These are phyloP conservation scores for Fusarium sulawesiense DNA, from an alignment of 2,329 filamentous ascomycete species.

Conservation along the genomic window DNA sequence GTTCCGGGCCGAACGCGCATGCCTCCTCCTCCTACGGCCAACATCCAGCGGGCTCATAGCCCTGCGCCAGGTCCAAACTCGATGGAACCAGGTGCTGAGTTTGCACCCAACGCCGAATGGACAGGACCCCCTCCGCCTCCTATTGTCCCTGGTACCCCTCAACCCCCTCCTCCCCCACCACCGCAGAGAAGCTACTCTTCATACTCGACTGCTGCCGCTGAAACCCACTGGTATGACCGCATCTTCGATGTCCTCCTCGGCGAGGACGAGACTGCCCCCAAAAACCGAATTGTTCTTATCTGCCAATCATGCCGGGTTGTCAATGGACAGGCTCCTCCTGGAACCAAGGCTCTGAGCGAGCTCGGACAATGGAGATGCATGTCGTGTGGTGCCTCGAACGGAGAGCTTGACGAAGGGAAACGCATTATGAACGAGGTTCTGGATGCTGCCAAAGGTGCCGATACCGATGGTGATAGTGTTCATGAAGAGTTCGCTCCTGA, in stretches of 20 bases:
- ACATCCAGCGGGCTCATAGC: constrained; percentile 62
- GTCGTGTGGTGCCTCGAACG: constrained; percentile 84
- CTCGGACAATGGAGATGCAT: constrained; percentile 90
- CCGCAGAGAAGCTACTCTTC: constrained; percentile 28
- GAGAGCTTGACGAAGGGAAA: constrained; percentile 79
- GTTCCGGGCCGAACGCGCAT: constrained; percentile 58
- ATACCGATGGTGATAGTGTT: constrained; percentile 25
- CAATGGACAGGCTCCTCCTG: constrained; percentile 95
- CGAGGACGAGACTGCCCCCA: constrained; percentile 92
- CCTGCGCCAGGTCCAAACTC: constrained; percentile 47
- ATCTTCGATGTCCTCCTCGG: constrained; percentile 92
- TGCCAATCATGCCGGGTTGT: constrained; percentile 86
- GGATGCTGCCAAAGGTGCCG: constrained; percentile 40
- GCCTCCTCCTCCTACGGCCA: constrained; percentile 71
- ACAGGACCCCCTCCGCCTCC: constrained; percentile 53
- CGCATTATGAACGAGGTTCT: constrained; percentile 77
- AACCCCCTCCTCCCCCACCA: constrained; percentile 26
- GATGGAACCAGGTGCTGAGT: constrained; percentile 67
- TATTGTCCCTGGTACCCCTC: constrained; percentile 50
- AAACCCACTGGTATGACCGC: constrained; percentile 90
- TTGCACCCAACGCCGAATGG: constrained; percentile 75
- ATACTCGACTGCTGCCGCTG: constrained; percentile 45
- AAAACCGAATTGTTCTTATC: constrained; percentile 90
- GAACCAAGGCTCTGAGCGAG: constrained; percentile 79
- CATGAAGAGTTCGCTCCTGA: constrained; percentile 10